phyloP scores from a whole-genome alignment of 768 basidiomycete genomes.

The Leccinellum albellum region DNA sequence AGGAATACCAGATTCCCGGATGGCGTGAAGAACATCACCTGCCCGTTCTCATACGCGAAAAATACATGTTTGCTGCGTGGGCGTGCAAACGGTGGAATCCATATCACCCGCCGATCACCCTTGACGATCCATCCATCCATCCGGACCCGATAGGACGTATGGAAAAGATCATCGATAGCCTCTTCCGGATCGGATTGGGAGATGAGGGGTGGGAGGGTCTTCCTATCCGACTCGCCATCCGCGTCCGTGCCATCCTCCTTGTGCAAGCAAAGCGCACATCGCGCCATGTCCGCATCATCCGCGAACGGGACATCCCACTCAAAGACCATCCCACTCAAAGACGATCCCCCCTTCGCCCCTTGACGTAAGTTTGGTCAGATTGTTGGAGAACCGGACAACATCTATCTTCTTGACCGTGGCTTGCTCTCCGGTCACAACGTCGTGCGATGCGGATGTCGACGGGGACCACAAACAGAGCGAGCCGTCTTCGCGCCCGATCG shows the following conservation, averaged over 20 bases:
- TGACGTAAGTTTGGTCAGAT: neutral
- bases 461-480: conserved; percentile 17
- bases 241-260: neutral
- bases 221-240: neutral
- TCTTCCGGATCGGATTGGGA: conserved; percentile 9
- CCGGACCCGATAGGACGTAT: conserved; percentile 11
- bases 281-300: neutral
- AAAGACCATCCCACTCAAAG: conserved; percentile 7
- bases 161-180: neutral
- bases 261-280: neutral
- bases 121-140: conserved; percentile 21
- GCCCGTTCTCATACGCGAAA: conserved; percentile 8
- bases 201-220: conserved; percentile 1
- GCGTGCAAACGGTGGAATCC: conserved; percentile 1
- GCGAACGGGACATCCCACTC: conserved; percentile 8
- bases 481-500: conserved; percentile 20
- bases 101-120: conserved; percentile 15
- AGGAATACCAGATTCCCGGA: neutral
- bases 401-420: neutral
- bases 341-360: conserved; percentile 4
- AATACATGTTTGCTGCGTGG: conserved; percentile 7
- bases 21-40: neutral
- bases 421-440: conserved; percentile 2
- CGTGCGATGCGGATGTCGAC: conserved; percentile 10
- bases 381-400: conserved; percentile 9